Base-by-base conservation (phyloP, 495 filamentous ascomycete species). In the Geoglossum glabrum region DNA sequence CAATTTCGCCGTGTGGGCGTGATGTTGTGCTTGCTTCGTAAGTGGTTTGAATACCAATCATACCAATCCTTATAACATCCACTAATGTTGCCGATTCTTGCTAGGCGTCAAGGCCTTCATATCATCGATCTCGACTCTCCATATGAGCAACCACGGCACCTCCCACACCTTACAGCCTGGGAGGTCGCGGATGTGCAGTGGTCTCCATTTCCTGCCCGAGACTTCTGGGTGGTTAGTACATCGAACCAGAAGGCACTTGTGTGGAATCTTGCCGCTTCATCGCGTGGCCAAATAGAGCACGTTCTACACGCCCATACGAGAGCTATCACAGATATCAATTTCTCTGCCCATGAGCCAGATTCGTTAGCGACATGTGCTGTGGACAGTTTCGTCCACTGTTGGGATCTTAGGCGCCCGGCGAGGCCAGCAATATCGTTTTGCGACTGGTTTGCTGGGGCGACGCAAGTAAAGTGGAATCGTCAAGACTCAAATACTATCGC, bases 121-220 rank as follows among this genome's bases (percentile, higher is more conserved):
- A 85, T 97, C 64, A 89, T 97, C 58, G 90, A 97, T 61, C 77
- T 97, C 46, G 90, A 97, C 70, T 89, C 81, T 15, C 89, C 88
- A 15, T 90, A 87, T 68, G 90, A 84, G 54, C 86, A 86, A 15
- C 90, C 90, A 33, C 82, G 89, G 13, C 81, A 90, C 64, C 79
- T 97, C 27, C 82, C 83, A 60, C 86, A 95, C 66, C 82, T 86
- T 38, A 83, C 87, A 8, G 83, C 85, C n/a, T 95, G 90, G 87
- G 81, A 93, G 55, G 90, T 97, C 4, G 87, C 90, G n/a, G 90
- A 97, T 68, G 90, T 97, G 43, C 90, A 97, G 69, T 97, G 90
- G 90, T 94, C 87, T 5, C 90, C 90, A 15, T 95, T 95, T 62
- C 84, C 89, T 10, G 80, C 79, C 8, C 79, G 90, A 49, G 84